phyloP scores from a whole-genome alignment of 164 flowering plant species.

The Aristolochia contorta region DNA sequence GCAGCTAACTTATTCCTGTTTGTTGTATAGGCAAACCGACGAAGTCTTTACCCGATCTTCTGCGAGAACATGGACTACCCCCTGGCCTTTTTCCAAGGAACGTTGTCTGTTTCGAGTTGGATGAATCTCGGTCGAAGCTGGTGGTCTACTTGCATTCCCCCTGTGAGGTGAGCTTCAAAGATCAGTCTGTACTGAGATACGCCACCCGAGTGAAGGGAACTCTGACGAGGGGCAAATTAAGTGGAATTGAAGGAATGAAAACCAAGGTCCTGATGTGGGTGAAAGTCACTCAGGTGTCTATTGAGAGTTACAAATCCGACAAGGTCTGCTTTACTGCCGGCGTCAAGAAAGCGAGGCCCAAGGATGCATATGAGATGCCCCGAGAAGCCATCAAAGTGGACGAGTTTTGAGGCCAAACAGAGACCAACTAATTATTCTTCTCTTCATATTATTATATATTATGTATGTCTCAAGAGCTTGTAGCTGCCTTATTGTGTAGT shows the following conservation, averaged over 20 bases:
- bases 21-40: constrained; percentile 52
- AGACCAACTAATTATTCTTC: too few relatives aligned
- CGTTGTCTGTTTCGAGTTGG: constrained; percentile 79
- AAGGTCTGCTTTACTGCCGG: constrained; percentile 87
- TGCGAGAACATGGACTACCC: constrained; percentile 23
- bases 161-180: constrained; percentile 83
- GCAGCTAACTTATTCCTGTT: background rate
- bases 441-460: too few relatives aligned
- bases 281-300: constrained; percentile 58
- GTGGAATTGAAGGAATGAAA: constrained; percentile 86
- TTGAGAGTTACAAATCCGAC: constrained; percentile 75
- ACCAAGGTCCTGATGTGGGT: constrained; percentile 92
- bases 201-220: constrained; percentile 37
- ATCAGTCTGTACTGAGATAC: constrained; percentile 36
- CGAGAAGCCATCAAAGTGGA: constrained; percentile 48
- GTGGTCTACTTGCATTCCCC: constrained; percentile 61
- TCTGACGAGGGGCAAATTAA: constrained; percentile 71
- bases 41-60: constrained; percentile 34
- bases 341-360: constrained; percentile 67
- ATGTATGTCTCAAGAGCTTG: too few relatives aligned
- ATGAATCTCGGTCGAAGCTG: constrained; percentile 62
- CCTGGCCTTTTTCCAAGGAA: constrained; percentile 83
- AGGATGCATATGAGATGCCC: constrained; percentile 55
- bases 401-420: constrained; percentile 43
- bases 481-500: too few relatives aligned